Percentiles rank a stretch among this genome's conserved stretches.
These are phyloP conservation scores for Pleodorina starrii DNA, from an alignment of 139 green algal species.

Conservation along the genomic window DNA sequence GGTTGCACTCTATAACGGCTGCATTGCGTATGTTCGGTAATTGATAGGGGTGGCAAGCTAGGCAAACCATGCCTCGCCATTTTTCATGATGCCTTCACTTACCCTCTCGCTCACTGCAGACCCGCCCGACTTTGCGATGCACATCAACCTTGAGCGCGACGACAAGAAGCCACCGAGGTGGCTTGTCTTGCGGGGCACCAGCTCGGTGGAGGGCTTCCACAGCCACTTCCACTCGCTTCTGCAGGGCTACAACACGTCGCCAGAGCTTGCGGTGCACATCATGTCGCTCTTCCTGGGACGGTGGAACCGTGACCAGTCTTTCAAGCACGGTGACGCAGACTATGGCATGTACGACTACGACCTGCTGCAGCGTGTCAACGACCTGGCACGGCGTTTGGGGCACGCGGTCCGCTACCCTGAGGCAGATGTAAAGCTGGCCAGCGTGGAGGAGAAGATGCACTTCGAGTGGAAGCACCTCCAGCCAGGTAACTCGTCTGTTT, in stretches of 20 bases:
- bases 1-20: too few relatives aligned
- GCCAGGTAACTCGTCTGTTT: too few relatives aligned
- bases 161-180: too few relatives aligned
- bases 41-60: too few relatives aligned
- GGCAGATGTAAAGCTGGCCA: background rate
- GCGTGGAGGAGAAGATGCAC: background rate
- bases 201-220: slow-evolving; percentile 33
- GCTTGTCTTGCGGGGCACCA: too few relatives aligned
- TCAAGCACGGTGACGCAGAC: background rate
- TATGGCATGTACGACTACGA: background rate
- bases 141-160: too few relatives aligned
- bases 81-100: too few relatives aligned
- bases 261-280: background rate
- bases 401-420: background rate
- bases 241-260: background rate
- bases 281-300: background rate
- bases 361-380: background rate
- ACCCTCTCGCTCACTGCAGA: too few relatives aligned
- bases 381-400: background rate
- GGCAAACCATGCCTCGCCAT: too few relatives aligned
- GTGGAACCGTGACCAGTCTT: slow-evolving; percentile 11
- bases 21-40: too few relatives aligned
- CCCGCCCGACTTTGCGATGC: too few relatives aligned
- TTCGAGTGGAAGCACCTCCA: background rate
- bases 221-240: slow-evolving; percentile 1